phyloP scores from a whole-genome alignment of 345 rosid genomes.

The Eucalyptus curtisii region DNA sequence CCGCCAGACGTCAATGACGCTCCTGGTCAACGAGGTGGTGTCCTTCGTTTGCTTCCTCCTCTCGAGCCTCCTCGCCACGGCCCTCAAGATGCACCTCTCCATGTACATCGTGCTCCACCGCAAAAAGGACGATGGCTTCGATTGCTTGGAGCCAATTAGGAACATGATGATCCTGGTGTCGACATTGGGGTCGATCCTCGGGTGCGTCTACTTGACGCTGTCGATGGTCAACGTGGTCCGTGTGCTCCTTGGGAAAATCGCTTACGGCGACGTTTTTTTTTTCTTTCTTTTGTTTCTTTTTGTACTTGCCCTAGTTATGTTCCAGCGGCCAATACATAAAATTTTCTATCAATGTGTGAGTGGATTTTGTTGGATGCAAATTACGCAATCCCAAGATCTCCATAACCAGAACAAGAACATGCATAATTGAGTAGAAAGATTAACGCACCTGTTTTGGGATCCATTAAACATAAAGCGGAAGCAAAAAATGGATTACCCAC shows the following conservation, averaged over 20 bases:
- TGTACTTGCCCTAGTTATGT: too few relatives aligned
- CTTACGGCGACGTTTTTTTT: background rate
- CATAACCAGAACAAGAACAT: too few relatives aligned
- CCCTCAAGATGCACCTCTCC: background rate
- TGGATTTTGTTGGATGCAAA: too few relatives aligned
- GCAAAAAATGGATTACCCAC: too few relatives aligned
- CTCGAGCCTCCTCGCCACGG: slow-evolving; percentile 3
- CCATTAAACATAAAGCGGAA: too few relatives aligned
- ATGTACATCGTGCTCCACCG: background rate
- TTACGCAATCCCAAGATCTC: too few relatives aligned
- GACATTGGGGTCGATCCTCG: background rate
- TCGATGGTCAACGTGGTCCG: slow-evolving; percentile 19
- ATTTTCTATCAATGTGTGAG: too few relatives aligned
- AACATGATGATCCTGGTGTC: background rate
- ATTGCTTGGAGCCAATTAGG: background rate
- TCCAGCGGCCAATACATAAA: too few relatives aligned
- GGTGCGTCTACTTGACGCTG: slow-evolving; percentile 4
- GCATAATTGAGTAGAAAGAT: too few relatives aligned
- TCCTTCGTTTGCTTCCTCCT: slow-evolving; percentile 17
- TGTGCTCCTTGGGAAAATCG: slow-evolving; percentile 13
- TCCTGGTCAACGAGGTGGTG: slow-evolving; percentile 11
- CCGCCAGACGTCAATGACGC: background rate
- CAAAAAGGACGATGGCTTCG: background rate
- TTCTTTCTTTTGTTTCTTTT: too few relatives aligned
- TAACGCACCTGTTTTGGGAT: too few relatives aligned